These are phyloP conservation scores for Xylaria castorea DNA, from an alignment of 495 filamentous ascomycete genomes.

Conservation along the genomic window DNA sequence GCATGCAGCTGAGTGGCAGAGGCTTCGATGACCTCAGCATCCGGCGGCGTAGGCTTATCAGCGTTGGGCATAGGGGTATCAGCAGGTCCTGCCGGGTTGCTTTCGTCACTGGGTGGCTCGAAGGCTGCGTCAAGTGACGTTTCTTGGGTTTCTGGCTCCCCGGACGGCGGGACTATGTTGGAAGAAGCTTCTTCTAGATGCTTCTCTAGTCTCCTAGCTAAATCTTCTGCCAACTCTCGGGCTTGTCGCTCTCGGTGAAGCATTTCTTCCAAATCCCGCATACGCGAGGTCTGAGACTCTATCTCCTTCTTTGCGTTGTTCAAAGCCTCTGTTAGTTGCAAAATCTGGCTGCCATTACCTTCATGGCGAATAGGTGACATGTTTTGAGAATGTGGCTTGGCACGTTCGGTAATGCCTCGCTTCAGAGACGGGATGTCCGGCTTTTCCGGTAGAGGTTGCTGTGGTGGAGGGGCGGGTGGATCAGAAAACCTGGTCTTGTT, in stretches of 20 bases:
- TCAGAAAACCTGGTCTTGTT: conserved; percentile 80
- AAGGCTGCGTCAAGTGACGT: conserved; percentile 47
- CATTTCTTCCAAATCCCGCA: conserved; percentile 82
- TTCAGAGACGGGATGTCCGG: conserved; percentile 76
- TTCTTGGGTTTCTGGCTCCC: conserved; percentile 38
- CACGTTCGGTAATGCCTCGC: conserved; percentile 75
- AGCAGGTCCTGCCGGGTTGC: background rate
- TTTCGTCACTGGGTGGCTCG: conserved; percentile 47
- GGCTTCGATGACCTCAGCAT: conserved; percentile 50
- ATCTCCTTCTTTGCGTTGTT: conserved; percentile 81
- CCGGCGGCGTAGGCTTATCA: conserved; percentile 45
- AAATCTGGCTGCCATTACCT: conserved; percentile 71
- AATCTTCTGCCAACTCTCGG: conserved; percentile 81
- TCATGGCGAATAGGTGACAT: conserved; percentile 70
- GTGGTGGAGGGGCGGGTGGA: conserved; percentile 88
- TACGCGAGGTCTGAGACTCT: conserved; percentile 74
- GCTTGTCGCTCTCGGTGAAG: conserved; percentile 80
- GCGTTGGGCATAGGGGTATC: conserved; percentile 27
- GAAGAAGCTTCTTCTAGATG: conserved; percentile 43
- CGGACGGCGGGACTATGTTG: conserved; percentile 41
- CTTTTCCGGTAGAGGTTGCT: conserved; percentile 89
- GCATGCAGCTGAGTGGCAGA: conserved; percentile 66
- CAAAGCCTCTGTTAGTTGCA: conserved; percentile 81
- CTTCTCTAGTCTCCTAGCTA: conserved; percentile 70
- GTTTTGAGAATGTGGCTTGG: conserved; percentile 57